Conservation (phyloP, 495 filamentous ascomycete species). For the Aspergillus affinis region DNA sequence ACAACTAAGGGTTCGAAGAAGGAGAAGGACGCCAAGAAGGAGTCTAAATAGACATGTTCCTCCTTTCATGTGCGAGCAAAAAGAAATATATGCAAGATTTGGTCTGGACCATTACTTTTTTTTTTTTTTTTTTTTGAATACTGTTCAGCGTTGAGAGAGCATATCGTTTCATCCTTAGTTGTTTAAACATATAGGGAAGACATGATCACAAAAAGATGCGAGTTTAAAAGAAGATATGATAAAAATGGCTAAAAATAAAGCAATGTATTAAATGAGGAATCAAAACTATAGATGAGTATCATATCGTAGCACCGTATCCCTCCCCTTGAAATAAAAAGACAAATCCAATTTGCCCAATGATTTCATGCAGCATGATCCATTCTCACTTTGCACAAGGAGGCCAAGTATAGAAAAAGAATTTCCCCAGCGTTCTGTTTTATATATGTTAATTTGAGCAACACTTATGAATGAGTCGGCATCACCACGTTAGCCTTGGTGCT, state of each 20-base stretch:
- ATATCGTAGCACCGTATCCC: neutral
- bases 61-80: neutral
- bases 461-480: conserved; percentile 72
- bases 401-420: neutral
- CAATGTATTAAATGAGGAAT: neutral
- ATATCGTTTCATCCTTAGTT: neutral
- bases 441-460: neutral
- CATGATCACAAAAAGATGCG: no score
- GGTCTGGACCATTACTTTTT: neutral
- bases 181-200: neutral
- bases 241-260: neutral
- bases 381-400: neutral
- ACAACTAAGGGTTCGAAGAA: no score
- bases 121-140: neutral
- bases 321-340: neutral
- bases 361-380: neutral
- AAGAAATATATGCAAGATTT: neutral
- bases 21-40: no score
- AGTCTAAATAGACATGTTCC: neutral
- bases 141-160: neutral
- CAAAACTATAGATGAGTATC: neutral
- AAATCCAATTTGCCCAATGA: neutral
- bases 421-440: neutral
- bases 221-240: neutral
- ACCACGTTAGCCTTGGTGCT: conserved; percentile 68